phyloP scores from a whole-genome alignment of 2,329 filamentous ascomycete species.

The Myriangium duriaei region DNA sequence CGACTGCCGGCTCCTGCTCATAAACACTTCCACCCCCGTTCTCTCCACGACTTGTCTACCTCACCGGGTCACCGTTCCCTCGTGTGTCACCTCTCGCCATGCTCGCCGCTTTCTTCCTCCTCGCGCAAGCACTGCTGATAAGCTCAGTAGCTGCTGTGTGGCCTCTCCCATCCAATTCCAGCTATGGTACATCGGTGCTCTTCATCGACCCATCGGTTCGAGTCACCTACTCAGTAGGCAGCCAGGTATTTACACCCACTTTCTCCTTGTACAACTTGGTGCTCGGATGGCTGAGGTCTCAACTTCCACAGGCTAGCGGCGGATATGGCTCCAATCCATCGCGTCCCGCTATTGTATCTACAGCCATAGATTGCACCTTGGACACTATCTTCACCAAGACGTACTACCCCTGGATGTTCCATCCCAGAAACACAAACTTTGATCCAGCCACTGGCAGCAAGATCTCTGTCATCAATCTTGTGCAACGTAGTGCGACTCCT shows the following conservation, averaged over 20 bases:
- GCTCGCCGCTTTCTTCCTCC: too few relatives aligned
- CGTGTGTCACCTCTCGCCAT: too few relatives aligned
- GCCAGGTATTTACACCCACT: slow-evolving; percentile 15
- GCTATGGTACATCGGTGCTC: slow-evolving; percentile 26
- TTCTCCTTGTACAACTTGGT: slow-evolving; percentile 7
- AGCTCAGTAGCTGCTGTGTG: slow-evolving; percentile 27
- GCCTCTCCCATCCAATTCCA: slow-evolving; percentile 29
- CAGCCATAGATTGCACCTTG: slow-evolving; percentile 42
- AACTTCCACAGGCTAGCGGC: slow-evolving; percentile 6
- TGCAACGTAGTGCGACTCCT: slow-evolving; percentile 45
- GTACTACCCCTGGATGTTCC: slow-evolving; percentile 69
- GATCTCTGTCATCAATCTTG: slow-evolving; percentile 50
- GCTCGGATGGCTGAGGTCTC: slow-evolving; percentile 8
- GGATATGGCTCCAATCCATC: slow-evolving; percentile 2
- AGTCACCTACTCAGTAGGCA: slow-evolving; percentile 25
- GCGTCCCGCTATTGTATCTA: slow-evolving; percentile 30
- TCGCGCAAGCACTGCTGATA: slow-evolving; percentile 11
- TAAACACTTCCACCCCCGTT: too few relatives aligned
- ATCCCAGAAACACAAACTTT: slow-evolving; percentile 49
- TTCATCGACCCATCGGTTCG: slow-evolving; percentile 28
- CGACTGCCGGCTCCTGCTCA: too few relatives aligned
- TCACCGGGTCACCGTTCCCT: too few relatives aligned
- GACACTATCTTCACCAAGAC: slow-evolving; percentile 53
- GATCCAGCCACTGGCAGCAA: slow-evolving; percentile 46
- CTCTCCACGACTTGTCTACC: too few relatives aligned